A percentile compares a stretch with the other conserved stretches of the same genome.
These are phyloP conservation scores for Posidonia australis DNA, from an alignment of 106 monocot species.

Conservation along the genomic window DNA sequence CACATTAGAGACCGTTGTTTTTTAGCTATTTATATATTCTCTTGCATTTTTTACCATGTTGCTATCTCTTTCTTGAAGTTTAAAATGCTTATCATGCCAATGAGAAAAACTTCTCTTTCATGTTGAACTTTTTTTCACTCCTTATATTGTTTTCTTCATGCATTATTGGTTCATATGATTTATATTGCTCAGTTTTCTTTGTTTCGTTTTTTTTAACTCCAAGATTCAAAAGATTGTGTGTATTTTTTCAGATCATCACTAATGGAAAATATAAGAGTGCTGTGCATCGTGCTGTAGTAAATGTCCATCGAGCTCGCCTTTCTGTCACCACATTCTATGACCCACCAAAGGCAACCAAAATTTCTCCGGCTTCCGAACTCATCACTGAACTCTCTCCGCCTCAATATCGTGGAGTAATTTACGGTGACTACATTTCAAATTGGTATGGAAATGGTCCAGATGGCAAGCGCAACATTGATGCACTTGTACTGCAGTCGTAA, in stretches of 20 bases:
- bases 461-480: conserved; percentile 72
- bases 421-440: conserved; percentile 74
- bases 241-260: conserved; percentile 52
- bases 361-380: conserved; percentile 55
- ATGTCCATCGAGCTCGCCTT: conserved; percentile 39
- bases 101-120: background rate
- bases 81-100: background rate
- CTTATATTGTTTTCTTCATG: background rate
- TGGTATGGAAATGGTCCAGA: conserved; percentile 84
- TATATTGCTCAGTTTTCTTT: background rate
- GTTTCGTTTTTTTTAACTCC: background rate
- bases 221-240: background rate
- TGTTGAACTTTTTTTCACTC: background rate
- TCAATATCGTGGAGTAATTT: conserved; percentile 51
- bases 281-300: conserved; percentile 75
- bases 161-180: background rate
- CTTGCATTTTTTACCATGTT: background rate
- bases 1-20: too few relatives aligned
- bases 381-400: conserved; percentile 25
- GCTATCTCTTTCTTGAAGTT: background rate
- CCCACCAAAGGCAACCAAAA: conserved; percentile 51
- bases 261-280: conserved; percentile 71
- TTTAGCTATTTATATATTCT: too few relatives aligned
- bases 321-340: conserved; percentile 90
- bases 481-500: conserved; percentile 16